Evolutionary conservation across 768 basidiomycete genomes (phyloP), one percentile per base, ranked within the genome.

Genomic region (Hygrocybe coccinea): DNA sequence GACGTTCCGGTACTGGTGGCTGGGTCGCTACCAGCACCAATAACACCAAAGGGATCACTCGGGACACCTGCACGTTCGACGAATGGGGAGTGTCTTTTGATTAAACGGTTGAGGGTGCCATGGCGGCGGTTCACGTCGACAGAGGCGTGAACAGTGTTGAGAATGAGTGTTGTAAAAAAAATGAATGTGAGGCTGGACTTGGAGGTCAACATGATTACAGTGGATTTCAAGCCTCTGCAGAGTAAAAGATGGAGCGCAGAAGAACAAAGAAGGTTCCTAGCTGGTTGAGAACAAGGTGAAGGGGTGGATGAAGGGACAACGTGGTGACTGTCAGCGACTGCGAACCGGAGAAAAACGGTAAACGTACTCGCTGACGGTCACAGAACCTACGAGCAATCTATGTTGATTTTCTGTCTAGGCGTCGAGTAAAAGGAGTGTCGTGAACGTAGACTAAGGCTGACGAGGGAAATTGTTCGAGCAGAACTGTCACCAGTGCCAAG

Each of bases 161-260:
- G 64, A 51, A 68, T 71, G 67, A 86, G 68, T 67, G 80, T 69
- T 64, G 83, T 60, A 67, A 70, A 80, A 65, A 83, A 74, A 79
- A 89, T 65, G 79, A 90, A 75, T 63, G 85, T 81, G 74, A 86
- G 72, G 61, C 76, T 71, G 65, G 81, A 65, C 62, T 69, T 77
- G 62, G 74, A 70, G 60, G 73, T 62, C 64, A 78, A 73, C 85
- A 86, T 88, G 69, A 65, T 65, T 65, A 45, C 35, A 24, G 44
- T 8, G 43, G 29, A 8, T 29, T 29, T 3, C 29, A 24, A 50
- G 49, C 34, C 33, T 50, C 49, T 35, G 49, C 21, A 12, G 24
- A 47, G 24, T 21, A n/a, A n/a, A 12, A 3, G 19, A 29, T 25
- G 47, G 25, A 25, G 39, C 19, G 10, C 3, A 34, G 11, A 34